Conservation (phyloP, 441 rosid species). For the Euphorbia corollata region DNA sequence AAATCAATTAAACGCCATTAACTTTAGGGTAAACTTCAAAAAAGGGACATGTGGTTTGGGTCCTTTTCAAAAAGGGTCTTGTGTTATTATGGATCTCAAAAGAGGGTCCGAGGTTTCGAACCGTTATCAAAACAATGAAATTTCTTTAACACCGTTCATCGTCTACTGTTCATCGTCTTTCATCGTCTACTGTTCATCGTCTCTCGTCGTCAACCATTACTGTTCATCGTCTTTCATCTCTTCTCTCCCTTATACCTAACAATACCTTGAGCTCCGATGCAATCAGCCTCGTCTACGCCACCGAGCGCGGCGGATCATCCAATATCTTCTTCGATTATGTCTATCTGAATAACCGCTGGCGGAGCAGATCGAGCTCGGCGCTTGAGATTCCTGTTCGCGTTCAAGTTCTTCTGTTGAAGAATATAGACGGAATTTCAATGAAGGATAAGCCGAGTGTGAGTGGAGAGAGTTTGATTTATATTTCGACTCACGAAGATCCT, state of each 20-base stretch:
- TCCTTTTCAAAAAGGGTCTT: too few relatives aligned
- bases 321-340: constrained; percentile 57
- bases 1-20: too few relatives aligned
- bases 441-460: constrained; percentile 62
- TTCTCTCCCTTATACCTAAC: constrained; percentile 32
- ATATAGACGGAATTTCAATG: constrained; percentile 40
- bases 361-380: constrained; percentile 28
- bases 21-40: too few relatives aligned
- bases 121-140: too few relatives aligned
- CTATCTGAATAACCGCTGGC: constrained; percentile 9
- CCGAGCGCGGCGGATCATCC: constrained; percentile 58
- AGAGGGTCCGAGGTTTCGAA: too few relatives aligned
- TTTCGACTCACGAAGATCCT: constrained; percentile 70
- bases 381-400: constrained; percentile 38
- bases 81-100: too few relatives aligned
- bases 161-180: too few relatives aligned
- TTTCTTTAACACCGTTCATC: too few relatives aligned
- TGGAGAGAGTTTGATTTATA: constrained; percentile 54
- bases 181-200: too few relatives aligned
- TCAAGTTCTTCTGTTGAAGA: constrained; percentile 44
- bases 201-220: too few relatives aligned
- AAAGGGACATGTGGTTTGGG: too few relatives aligned
- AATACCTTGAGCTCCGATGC: constrained; percentile 29
- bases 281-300: constrained; percentile 55
- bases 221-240: too few relatives aligned